Conservation (phyloP, 2,329 filamentous ascomycete genomes). For the Magnaporthales sp. region DNA sequence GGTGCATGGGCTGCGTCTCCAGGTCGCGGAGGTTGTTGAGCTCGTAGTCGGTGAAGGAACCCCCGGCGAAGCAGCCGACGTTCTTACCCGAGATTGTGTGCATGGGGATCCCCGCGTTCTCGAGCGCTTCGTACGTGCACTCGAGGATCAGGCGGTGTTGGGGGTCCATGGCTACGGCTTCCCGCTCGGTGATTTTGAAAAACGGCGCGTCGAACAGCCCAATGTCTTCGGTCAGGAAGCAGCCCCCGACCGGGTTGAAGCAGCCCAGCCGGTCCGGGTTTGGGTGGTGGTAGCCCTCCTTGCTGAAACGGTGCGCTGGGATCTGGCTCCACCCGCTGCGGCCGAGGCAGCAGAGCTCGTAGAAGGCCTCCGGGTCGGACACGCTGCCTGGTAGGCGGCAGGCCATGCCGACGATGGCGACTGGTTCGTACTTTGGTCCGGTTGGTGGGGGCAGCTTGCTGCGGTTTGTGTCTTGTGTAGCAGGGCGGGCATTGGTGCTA, state of each 20-base stretch:
- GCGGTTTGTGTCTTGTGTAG: not conserved
- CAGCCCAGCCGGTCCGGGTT: slow-evolving; percentile 22
- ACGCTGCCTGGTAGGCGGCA: slow-evolving; percentile 21
- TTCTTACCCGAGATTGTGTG: slow-evolving; percentile 19
- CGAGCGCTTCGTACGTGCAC: slow-evolving; percentile 23
- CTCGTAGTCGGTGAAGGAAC: slow-evolving; percentile 11
- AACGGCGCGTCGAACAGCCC: slow-evolving; percentile 23
- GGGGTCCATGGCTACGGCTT: slow-evolving; percentile 26
- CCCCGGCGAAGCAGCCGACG: slow-evolving; percentile 23
- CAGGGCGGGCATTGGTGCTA: not conserved
- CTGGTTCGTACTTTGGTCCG: slow-evolving; percentile 10
- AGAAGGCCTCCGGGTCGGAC: slow-evolving; percentile 21
- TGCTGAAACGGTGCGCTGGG: slow-evolving; percentile 22
- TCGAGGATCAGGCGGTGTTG: slow-evolving; percentile 23
- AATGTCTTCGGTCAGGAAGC: slow-evolving; percentile 22
- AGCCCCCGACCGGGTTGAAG: slow-evolving; percentile 22
- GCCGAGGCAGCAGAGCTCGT: slow-evolving; percentile 19
- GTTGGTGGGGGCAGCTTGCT: not conserved
- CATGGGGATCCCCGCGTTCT: slow-evolving; percentile 21
- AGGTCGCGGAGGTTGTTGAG: slow-evolving; percentile 12
- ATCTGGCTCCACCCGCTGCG: slow-evolving; percentile 21
- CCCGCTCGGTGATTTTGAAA: slow-evolving; percentile 25
- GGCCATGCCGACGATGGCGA: slow-evolving; percentile 24
- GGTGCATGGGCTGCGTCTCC: slow-evolving; percentile 14
- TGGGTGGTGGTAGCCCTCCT: slow-evolving; percentile 23